Conservation (phyloP, 345 rosid genomes). For the Melaleuca alternifolia region DNA sequence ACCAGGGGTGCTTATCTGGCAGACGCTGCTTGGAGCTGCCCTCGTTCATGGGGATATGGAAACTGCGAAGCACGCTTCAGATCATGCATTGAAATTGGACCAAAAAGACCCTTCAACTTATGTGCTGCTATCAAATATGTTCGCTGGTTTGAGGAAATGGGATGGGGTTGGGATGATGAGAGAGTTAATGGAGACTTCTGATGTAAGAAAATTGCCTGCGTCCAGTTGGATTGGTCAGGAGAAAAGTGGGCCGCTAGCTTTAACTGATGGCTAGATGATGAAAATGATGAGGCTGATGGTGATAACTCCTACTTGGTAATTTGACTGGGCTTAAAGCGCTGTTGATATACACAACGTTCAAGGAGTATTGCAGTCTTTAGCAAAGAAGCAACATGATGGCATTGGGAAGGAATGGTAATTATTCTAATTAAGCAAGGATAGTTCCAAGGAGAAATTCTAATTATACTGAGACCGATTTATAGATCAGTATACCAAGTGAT, state of each 20-base stretch:
- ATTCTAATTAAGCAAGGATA: not conserved
- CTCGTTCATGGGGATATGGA: conserved; percentile 39
- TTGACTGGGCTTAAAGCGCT: not conserved
- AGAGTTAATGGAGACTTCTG: conserved; percentile 27
- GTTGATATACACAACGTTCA: not conserved
- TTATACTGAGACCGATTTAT: not conserved
- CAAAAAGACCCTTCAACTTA: conserved; percentile 30
- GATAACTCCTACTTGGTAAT: not conserved
- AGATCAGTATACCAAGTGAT: not conserved
- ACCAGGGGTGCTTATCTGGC: conserved; percentile 43
- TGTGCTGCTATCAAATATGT: conserved; percentile 41
- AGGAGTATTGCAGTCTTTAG: not conserved
- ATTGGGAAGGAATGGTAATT: not conserved
- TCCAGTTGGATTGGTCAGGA: conserved; percentile 37
- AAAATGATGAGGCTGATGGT: not conserved
- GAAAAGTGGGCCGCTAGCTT: not conserved
- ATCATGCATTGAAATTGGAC: conserved; percentile 22
- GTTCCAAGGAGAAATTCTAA: not conserved
- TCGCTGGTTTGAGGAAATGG: conserved; percentile 39
- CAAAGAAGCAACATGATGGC: not conserved
- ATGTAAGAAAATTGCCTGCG: conserved; percentile 47
- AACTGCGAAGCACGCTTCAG: conserved; percentile 34
- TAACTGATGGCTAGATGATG: not conserved
- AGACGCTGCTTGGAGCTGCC: conserved; percentile 42
- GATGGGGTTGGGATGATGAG: conserved; percentile 29